Evolutionary conservation across 495 filamentous ascomycete genomes (phyloP), one percentile per base, ranked within the genome.

Genomic region (Cladorrhinum samala): DNA sequence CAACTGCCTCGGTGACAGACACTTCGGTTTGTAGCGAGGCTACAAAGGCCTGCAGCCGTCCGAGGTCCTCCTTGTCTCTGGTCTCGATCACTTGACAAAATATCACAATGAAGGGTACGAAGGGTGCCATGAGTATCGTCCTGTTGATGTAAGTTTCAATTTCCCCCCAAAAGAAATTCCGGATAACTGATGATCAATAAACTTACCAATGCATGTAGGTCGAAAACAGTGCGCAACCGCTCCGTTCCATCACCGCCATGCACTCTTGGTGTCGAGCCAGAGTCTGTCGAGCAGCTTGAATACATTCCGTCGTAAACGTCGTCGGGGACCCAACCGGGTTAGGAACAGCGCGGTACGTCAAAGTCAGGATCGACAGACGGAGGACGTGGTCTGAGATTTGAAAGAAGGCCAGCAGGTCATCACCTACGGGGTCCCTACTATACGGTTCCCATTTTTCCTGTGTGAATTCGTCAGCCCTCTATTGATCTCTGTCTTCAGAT

Each of bases 91-190:
- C 77, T 43, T 85, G 77, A 66, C 83, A 84, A 67, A 87, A 86
- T 1, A 87, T 69, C 1, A 85, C 81, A 36, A 84, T 83, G 67
- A 84, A 87, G 0, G 83, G 83, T 42, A 83, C 78, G 58, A 87
- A 85, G 1, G 83, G 83, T 2, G 82, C 74, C 54, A 83, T 73
- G 5, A 87, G 68, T 19, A 87, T 74, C 0, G 78, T 76, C 81
- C 83, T 86, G 46, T 33, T 33, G 6, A 33, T 17, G 13, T 19
- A 20, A 24, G 42, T 20, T 3, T 13, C 20, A 7, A 45, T 17
- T 1, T 21, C 4, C 38, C n/a, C 5, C 13, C 38, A 40, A 14
- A 5, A 13, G 14, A n/a, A n/a, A 9, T 40, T n/a, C 43, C 41
- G 17, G 40, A 18, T 13, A 42, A 11, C n/a, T n/a, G n/a, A n/a